Percentiles rank a stretch among this genome's conserved stretches.
These are phyloP conservation scores for Aspergillus sp. DNA, from an alignment of 2,329 filamentous ascomycete genomes.

Conservation along the genomic window DNA sequence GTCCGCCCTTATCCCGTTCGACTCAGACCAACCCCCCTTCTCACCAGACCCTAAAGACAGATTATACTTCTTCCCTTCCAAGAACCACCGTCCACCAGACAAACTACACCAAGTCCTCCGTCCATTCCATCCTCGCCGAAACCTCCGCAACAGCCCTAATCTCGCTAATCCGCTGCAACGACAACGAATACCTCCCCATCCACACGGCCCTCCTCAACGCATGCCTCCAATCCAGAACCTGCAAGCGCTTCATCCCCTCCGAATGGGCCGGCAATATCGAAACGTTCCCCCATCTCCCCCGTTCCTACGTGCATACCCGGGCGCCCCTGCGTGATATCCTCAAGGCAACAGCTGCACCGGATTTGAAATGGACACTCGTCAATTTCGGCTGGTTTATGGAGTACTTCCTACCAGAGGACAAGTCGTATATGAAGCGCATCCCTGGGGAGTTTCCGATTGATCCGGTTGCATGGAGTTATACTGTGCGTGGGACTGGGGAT, in stretches of 20 bases:
- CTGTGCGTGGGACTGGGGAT: background rate
- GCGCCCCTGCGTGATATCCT: slow-evolving; percentile 3
- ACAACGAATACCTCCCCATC: background rate
- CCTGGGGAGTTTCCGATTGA: slow-evolving; percentile 5
- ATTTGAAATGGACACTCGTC: slow-evolving; percentile 5
- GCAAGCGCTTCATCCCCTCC: slow-evolving; percentile 13
- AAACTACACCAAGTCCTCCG: slow-evolving; percentile 4
- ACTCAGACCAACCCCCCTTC: background rate
- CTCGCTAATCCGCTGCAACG: slow-evolving; percentile 4
- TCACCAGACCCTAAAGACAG: background rate
- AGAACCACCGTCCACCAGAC: background rate
- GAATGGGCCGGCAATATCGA: slow-evolving; percentile 9
- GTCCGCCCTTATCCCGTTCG: background rate
- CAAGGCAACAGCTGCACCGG: too few relatives aligned
- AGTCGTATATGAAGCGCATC: background rate
- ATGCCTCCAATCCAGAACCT: slow-evolving; percentile 1
- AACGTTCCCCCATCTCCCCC: slow-evolving; percentile 3
- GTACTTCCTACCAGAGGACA: background rate
- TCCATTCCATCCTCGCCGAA: background rate
- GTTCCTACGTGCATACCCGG: background rate
- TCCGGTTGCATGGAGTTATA: background rate
- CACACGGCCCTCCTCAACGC: slow-evolving; percentile 5
- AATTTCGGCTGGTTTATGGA: slow-evolving; percentile 6
- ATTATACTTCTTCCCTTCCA: background rate
- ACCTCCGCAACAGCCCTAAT: slow-evolving; percentile 2